These are phyloP conservation scores for Fusarium sp. DNA, from an alignment of 2,329 filamentous ascomycete species.

Conservation along the genomic window DNA sequence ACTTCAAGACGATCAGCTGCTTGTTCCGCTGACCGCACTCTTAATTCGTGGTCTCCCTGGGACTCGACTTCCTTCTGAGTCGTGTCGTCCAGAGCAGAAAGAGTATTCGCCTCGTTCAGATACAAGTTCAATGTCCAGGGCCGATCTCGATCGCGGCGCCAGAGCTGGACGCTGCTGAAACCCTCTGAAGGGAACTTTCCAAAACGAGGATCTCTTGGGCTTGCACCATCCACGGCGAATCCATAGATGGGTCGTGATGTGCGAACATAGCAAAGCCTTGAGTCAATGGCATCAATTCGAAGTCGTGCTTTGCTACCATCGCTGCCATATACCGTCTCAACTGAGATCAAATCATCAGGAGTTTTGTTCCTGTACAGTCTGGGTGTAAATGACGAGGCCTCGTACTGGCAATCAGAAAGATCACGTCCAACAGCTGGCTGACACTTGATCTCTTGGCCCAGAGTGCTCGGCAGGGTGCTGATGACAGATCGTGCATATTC, in stretches of 20 bases:
- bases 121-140: slow-evolving; percentile 72
- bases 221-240: slow-evolving; percentile 71
- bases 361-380: slow-evolving; percentile 64
- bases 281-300: slow-evolving; percentile 76
- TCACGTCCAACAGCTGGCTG: slow-evolving; percentile 53
- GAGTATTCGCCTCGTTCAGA: slow-evolving; percentile 28
- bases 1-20: slow-evolving; percentile 62
- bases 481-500: slow-evolving; percentile 76
- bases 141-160: slow-evolving; percentile 82
- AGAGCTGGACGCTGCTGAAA: slow-evolving; percentile 77
- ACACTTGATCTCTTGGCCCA: slow-evolving; percentile 70
- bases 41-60: slow-evolving; percentile 24
- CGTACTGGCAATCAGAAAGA: slow-evolving; percentile 75
- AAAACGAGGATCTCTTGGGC: slow-evolving; percentile 71
- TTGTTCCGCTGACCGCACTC: slow-evolving; percentile 6
- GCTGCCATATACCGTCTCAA: slow-evolving; percentile 53
- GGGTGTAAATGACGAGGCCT: slow-evolving; percentile 69
- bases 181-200: slow-evolving; percentile 71
- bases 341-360: slow-evolving; percentile 69
- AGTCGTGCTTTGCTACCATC: slow-evolving; percentile 67
- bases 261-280: slow-evolving; percentile 78
- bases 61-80: not conserved
- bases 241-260: slow-evolving; percentile 75
- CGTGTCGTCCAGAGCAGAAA: not conserved
- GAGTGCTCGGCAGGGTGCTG: slow-evolving; percentile 74